Evolutionary conservation across 83 land plant species (phyloP), one percentile per base, ranked within the genome.

Genomic region (Picea engelmannii): DNA sequence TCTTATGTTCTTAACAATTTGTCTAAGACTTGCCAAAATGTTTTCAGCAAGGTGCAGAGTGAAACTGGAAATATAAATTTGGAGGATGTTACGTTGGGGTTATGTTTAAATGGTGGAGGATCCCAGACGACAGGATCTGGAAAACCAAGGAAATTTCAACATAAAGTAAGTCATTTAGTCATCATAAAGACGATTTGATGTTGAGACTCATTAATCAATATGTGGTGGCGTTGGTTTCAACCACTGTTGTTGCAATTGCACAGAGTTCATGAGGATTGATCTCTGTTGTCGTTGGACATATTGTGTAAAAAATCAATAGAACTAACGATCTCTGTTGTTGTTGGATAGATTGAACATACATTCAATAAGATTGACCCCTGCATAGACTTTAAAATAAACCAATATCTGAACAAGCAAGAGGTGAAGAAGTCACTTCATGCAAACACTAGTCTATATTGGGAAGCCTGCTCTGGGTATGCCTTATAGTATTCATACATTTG

Each of bases 391-490:
- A 87, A 92, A 80, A 90, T 91, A 4, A 84, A 83, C 13, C 88
- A 82, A 47, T 92, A 92, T 75, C 76, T 92, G 17, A 92, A 92
- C 81, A 76, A 91, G 73, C 64, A 76, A 27, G 95, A 90, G 63
- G 95, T 92, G 20, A 89, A 87, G 75, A 81, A 78, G 38, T 88
- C 95, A 55, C 88, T 92, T 20, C 90, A 90, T 87, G 89, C 95
- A 2, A 87, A 84, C n/a, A 89, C 90, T 61, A 70, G 77, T 12
- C 88, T 89, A 55, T 86, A 86, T 17, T 92, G 94, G 94, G 65
- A 67, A 21, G 91, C 85, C 66, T 92, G 94, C 78, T 42, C 6
- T 42, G 0, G 89, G 94, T 88, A 84, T 85, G 94, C 5, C 6
- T 6, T 42, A 42, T 42, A n/a, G n/a, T 27, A 27, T 27, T 27